phyloP scores from a whole-genome alignment of 2,329 filamentous ascomycete species.

The Amauroascus niger region DNA sequence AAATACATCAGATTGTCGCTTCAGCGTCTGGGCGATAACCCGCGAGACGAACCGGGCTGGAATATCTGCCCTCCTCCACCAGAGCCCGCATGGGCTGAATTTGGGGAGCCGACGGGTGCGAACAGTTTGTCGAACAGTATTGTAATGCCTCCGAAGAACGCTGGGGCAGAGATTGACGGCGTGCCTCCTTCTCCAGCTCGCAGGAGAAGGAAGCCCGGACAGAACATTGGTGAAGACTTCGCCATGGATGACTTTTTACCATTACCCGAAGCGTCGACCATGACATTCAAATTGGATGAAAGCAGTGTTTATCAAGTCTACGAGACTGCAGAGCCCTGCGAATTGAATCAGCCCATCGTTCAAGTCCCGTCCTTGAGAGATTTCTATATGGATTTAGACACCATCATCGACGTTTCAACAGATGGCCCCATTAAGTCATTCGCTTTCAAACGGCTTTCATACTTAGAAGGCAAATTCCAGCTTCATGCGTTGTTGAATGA shows the following conservation, averaged over 20 bases:
- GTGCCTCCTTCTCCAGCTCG: slow-evolving; percentile 39
- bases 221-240: slow-evolving; percentile 89
- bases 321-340: slow-evolving; percentile 54
- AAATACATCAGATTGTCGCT: slow-evolving; percentile 82
- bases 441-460: slow-evolving; percentile 86
- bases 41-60: slow-evolving; percentile 75
- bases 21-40: slow-evolving; percentile 74
- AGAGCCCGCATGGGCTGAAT: slow-evolving; percentile 75
- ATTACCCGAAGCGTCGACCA: slow-evolving; percentile 58
- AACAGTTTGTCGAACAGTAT: slow-evolving; percentile 25
- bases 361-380: slow-evolving; percentile 86
- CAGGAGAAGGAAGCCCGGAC: slow-evolving; percentile 69
- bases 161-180: slow-evolving; percentile 23
- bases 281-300: slow-evolving; percentile 69
- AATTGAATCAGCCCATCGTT: slow-evolving; percentile 60
- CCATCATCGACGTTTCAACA: slow-evolving; percentile 77
- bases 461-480: slow-evolving; percentile 94
- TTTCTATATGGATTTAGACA: slow-evolving; percentile 90
- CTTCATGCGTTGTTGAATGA: slow-evolving; percentile 88
- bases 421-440: slow-evolving; percentile 96
- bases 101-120: slow-evolving; percentile 37
- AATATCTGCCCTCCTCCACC: slow-evolving; percentile 84
- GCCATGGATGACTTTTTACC: slow-evolving; percentile 67
- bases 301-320: slow-evolving; percentile 90
- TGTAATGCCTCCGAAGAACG: slow-evolving; percentile 19